phyloP scores from a whole-genome alignment of 108 stramenopile genomes.

The Epipyxis sp. region DNA sequence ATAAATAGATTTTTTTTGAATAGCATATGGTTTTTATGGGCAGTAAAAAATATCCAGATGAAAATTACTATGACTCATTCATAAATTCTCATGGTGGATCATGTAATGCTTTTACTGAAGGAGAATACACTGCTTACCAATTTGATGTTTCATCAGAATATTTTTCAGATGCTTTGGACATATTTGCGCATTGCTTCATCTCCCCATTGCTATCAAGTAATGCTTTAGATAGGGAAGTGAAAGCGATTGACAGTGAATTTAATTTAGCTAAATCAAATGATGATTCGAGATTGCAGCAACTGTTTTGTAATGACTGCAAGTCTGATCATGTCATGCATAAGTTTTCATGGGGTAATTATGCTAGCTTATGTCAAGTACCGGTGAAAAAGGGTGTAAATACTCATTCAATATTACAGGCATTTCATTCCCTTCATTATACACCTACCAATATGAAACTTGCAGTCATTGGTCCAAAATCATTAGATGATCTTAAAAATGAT shows the following conservation, averaged over 20 bases:
- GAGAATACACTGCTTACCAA: slow-evolving; percentile 49
- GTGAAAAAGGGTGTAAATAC: background rate
- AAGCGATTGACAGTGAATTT: slow-evolving; percentile 70
- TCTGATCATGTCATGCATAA: slow-evolving; percentile 2
- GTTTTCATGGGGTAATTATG: slow-evolving; percentile 20
- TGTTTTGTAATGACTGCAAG: slow-evolving; percentile 52
- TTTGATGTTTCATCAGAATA: slow-evolving; percentile 38
- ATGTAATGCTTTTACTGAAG: slow-evolving; percentile 47
- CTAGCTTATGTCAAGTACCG: background rate
- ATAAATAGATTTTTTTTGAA: background rate
- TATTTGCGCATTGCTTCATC: slow-evolving; percentile 49
- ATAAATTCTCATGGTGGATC: slow-evolving; percentile 40
- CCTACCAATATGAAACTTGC: no score
- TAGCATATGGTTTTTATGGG: slow-evolving; percentile 84
- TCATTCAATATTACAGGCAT: no score
- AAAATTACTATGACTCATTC: slow-evolving; percentile 54
- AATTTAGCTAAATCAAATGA: slow-evolving; percentile 74
- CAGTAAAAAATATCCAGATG: slow-evolving; percentile 70
- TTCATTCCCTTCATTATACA: no score
- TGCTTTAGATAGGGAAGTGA: slow-evolving; percentile 43
- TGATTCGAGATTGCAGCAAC: slow-evolving; percentile 63
- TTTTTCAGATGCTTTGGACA: slow-evolving; percentile 40
- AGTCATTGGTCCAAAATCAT: no score
- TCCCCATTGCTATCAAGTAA: slow-evolving; percentile 42
- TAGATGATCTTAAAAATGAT: no score